Base-by-base conservation (phyloP, 345 rosid genomes). In the Physaria fendleri region DNA sequence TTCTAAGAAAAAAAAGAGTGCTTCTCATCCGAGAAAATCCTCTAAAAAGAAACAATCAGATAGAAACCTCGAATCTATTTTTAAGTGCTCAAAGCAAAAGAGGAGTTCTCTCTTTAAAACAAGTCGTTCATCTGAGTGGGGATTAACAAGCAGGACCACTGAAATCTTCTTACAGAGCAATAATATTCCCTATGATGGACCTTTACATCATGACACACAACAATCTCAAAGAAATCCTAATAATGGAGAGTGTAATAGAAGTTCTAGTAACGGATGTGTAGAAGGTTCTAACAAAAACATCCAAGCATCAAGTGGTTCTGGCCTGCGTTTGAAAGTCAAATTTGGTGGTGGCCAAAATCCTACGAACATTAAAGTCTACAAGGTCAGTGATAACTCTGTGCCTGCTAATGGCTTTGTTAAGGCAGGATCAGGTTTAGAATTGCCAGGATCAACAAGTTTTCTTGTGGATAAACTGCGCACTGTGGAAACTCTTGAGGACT, bases 321-420 rank as follows among this genome's bases (percentile, higher is more conserved):
- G 84, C 72, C 79, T 93, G 38, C 90, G 94, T 30, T 72, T 93
- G 73, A 89, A 76, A 81, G 81, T 93, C 60, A 93, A 81, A 74
- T 60, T 89, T 75, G 95, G 99, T 50, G 57, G 64, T 71, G 59
- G 72, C 71, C 75, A 68, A 35, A 74, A 47, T 56, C 71, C 72
- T 70, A 32, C 68, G 48, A 73, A 75, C 41, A 37, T 60, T 57
- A 45, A 48, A 43, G 77, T 78, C 32, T 69, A 79, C 9, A 62
- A 77, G 68, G 74, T 68, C 47, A 73, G 66, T 65, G 78, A 62
- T 57, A 66, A 60, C 35, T 59, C 75, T 6, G 65, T 57, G 24
- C 65, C 81, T 55, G 61, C 51, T 61, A 62, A 64, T 65, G 73
- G 61, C 60, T 28, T 25, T 21, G 66, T 37, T 21, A 34, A 71